A percentile compares a stretch with the other conserved stretches of the same genome.
phyloP scores from a whole-genome alignment of 306 rosid species.

The Quillaja saponaria region DNA sequence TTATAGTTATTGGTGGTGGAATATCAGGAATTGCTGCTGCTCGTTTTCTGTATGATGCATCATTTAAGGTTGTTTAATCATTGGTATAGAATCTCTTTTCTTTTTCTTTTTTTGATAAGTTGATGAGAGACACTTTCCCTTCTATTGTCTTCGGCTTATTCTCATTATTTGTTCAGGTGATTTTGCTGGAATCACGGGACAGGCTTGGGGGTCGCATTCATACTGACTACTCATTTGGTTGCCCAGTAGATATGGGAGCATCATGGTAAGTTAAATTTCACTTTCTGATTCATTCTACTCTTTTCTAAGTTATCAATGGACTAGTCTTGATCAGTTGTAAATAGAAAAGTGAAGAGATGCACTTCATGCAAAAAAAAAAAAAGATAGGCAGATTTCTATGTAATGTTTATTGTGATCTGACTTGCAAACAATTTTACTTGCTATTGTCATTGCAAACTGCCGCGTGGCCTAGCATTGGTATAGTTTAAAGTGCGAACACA shows the following conservation, averaged over 20 bases:
- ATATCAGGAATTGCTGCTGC: constrained; percentile 86
- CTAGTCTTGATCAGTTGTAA: background rate
- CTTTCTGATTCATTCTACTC: background rate
- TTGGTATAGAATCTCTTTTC: background rate
- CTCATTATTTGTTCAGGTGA: constrained; percentile 48
- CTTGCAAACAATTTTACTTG: background rate
- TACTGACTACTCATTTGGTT: constrained; percentile 76
- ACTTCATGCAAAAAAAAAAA: no score
- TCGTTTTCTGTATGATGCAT: constrained; percentile 70
- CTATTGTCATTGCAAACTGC: background rate
- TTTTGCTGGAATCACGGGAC: constrained; percentile 73
- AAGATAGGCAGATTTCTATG: constrained; percentile 4
- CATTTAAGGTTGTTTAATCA: constrained; percentile 55
- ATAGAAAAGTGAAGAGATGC: background rate
- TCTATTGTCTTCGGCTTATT: constrained; percentile 28
- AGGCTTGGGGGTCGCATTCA: constrained; percentile 87
- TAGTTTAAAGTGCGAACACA: background rate
- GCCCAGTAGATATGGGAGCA: constrained; percentile 93
- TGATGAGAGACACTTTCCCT: background rate
- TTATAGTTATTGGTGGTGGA: constrained; percentile 87
- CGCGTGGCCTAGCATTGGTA: background rate
- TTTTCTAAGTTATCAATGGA: constrained; percentile 8
- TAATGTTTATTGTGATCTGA: background rate
- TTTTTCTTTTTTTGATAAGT: background rate
- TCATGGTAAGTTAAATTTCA: constrained; percentile 56